Evolutionary conservation across 371 early-diverging fungal genomes (phyloP).

Genomic region (Saksenaea oblongispora): DNA sequence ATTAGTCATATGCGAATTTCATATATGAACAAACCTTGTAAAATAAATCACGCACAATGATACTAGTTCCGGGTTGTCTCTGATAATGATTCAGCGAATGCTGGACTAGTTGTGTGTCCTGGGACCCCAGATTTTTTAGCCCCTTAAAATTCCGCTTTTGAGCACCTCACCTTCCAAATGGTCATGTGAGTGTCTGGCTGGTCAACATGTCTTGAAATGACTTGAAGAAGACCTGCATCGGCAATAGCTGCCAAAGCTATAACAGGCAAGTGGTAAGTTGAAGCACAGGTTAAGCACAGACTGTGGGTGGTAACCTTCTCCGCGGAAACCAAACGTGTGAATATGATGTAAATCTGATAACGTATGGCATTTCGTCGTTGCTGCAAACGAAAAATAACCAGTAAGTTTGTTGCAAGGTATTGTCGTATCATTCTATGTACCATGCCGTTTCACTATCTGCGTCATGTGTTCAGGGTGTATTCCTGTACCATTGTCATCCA

Average conservation of each 20-base stretch:
- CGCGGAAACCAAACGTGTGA: slow-evolving; percentile 69
- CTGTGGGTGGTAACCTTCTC: slow-evolving; percentile 54
- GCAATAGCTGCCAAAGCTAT: slow-evolving; percentile 61
- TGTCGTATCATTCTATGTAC: slow-evolving; percentile 26
- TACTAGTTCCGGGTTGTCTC: slow-evolving; percentile 58
- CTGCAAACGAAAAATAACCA: slow-evolving; percentile 24
- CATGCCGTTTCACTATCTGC: slow-evolving; percentile 55
- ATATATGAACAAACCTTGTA: slow-evolving; percentile 54
- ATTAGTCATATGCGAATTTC: neutral
- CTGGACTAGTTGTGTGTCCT: slow-evolving; percentile 49
- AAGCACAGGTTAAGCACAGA: neutral
- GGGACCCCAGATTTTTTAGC: neutral
- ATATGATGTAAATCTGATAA: slow-evolving; percentile 42
- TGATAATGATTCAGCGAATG: slow-evolving; percentile 31
- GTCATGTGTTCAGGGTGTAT: slow-evolving; percentile 47
- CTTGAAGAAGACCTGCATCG: slow-evolving; percentile 56
- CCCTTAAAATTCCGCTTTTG: neutral
- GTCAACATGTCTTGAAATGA: slow-evolving; percentile 49
- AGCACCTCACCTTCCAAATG: slow-evolving; percentile 54
- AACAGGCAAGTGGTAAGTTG: neutral
- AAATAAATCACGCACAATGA: slow-evolving; percentile 66
- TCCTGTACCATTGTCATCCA: slow-evolving; percentile 68
- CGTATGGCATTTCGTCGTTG: slow-evolving; percentile 57
- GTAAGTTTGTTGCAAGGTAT: neutral
- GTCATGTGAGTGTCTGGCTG: slow-evolving; percentile 42